These are phyloP conservation scores for Salix udensis DNA, from an alignment of 345 rosid genomes.

Conservation along the genomic window DNA sequence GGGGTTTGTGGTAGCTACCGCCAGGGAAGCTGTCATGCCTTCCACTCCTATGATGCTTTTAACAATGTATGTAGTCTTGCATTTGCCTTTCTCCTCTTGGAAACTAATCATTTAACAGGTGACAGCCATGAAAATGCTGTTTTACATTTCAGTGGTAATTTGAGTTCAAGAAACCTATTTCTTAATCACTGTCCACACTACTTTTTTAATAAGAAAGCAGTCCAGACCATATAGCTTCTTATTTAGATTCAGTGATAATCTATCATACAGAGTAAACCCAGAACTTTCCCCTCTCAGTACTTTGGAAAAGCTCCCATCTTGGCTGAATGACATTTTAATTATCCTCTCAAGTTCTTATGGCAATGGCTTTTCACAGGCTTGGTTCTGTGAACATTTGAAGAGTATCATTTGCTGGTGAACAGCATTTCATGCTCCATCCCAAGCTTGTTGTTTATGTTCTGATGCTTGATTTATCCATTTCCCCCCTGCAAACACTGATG, in stretches of 20 bases:
- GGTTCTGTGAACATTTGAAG: background rate
- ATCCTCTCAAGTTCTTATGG: background rate
- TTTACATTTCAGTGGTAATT: background rate
- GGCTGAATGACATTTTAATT: background rate
- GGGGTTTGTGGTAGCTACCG: constrained; percentile 88
- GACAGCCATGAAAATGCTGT: background rate
- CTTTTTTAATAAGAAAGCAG: background rate
- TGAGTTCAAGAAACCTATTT: background rate
- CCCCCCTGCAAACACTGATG: background rate
- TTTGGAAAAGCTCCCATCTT: background rate
- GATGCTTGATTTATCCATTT: background rate
- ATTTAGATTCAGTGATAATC: background rate
- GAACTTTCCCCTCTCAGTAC: background rate
- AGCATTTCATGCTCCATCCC: background rate
- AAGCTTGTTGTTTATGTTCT: background rate
- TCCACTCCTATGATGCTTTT: constrained; percentile 91
- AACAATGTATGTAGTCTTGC: constrained; percentile 53
- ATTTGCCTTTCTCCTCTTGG: background rate
- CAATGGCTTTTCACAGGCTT: background rate
- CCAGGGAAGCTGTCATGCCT: constrained; percentile 83
- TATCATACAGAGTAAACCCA: background rate
- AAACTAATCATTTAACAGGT: background rate
- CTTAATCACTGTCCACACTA: background rate
- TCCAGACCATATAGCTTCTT: background rate
- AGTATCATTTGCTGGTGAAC: background rate